Evolutionary conservation across 2,329 filamentous ascomycete genomes (phyloP), one percentile per base, ranked within the genome.

Genomic region (Chaetoscypha palmicola): DNA sequence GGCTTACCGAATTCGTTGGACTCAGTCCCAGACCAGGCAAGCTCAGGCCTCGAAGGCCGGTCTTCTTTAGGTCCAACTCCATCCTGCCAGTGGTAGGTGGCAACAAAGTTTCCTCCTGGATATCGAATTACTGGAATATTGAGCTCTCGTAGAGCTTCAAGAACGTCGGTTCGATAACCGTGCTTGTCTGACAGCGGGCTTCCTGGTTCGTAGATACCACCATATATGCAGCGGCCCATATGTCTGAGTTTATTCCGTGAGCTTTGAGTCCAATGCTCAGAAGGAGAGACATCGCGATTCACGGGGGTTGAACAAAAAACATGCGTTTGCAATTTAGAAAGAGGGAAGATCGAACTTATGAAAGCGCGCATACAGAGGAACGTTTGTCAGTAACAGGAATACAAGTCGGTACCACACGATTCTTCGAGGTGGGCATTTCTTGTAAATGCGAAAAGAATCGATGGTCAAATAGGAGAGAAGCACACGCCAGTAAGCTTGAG

Each of bases 221-320:
- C 85, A 62, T 92, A 91, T 59, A 92, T 89, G 69, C 86, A 92
- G 49, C 86, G 79, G 57, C 86, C 86, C 86, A 92, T 92, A 65
- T 92, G 87, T 57, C 83, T 87, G 53, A 23, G 4, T 19, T 16
- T 32, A 30, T 35, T n/a, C n/a, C n/a, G 37, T 46, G 10, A 40
- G 38, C 23, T 16, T 21, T 19, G 9, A 35, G 43, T 5, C 26
- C 48, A 23, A 19, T 12, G 38, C 12, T 50, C 23, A 24, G 36
- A 20, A n/a, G 30, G 20, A n/a, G n/a, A n/a, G n/a, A n/a, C n/a
- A n/a, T n/a, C n/a, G n/a, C n/a, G n/a, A n/a, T n/a, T n/a, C n/a
- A n/a, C n/a, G n/a, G n/a, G n/a, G n/a, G n/a, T n/a, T n/a, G n/a
- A n/a, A n/a, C n/a, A n/a, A n/a, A n/a, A n/a, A n/a, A n/a, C n/a